Evolutionary conservation across 345 rosid species (phyloP).

Genomic region (Stellera chamaejasme): DNA sequence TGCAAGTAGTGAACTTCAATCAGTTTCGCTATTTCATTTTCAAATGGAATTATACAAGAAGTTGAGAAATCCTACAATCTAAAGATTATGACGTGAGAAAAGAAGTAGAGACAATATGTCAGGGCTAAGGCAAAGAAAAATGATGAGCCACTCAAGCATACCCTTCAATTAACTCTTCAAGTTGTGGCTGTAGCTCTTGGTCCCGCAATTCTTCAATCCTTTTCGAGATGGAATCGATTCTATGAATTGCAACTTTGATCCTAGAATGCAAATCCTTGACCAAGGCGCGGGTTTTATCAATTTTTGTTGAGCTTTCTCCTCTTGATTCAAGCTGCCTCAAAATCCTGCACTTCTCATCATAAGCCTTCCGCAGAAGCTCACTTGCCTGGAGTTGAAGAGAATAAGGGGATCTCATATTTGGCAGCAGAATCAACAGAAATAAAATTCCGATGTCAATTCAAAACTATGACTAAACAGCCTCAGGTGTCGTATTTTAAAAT

Average conservation of each 20-base stretch:
- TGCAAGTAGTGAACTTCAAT: neutral
- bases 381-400: constrained; percentile 54
- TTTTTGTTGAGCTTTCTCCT: constrained; percentile 37
- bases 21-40: neutral
- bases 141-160: constrained; percentile 15
- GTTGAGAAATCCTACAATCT: no score
- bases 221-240: constrained; percentile 83
- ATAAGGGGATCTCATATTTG: neutral
- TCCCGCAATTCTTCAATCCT: constrained; percentile 89
- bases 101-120: neutral
- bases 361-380: constrained; percentile 56
- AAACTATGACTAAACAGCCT: no score
- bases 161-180: constrained; percentile 95
- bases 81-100: no score
- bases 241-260: constrained; percentile 86
- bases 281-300: constrained; percentile 78
- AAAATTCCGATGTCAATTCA: neutral
- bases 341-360: constrained; percentile 51
- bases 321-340: constrained; percentile 71
- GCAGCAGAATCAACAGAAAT: neutral
- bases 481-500: no score
- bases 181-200: constrained; percentile 94
- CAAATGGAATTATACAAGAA: no score
- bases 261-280: constrained; percentile 94
- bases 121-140: neutral